Evolutionary conservation across 768 basidiomycete species (phyloP).

Genomic region (Tulasnella calospora): DNA sequence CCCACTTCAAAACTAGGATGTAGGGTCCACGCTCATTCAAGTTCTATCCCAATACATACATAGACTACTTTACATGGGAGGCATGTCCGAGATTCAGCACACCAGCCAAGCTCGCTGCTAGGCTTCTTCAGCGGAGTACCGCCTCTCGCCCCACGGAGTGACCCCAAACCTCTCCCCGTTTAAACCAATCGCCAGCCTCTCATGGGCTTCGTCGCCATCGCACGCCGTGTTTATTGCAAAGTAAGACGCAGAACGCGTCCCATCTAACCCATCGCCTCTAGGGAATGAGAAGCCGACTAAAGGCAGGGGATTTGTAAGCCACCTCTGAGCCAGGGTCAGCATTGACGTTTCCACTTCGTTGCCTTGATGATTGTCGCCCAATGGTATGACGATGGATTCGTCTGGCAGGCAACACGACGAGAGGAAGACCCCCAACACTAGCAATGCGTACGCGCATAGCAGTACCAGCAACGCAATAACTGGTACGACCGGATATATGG

Average conservation of each 20-base stretch:
- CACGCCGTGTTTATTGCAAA: not conserved
- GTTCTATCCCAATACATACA: too few relatives aligned
- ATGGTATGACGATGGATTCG: not conserved
- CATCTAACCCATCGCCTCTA: not conserved
- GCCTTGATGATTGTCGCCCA: not conserved
- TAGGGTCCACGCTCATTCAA: too few relatives aligned
- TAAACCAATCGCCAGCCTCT: not conserved
- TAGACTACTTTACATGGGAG: too few relatives aligned
- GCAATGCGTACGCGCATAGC: not conserved
- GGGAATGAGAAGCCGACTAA: not conserved
- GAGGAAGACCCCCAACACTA: not conserved
- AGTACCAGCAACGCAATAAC: not conserved
- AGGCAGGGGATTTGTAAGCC: not conserved
- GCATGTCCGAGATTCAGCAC: too few relatives aligned
- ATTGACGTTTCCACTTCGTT: not conserved
- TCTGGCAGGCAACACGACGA: not conserved
- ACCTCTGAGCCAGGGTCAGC: not conserved
- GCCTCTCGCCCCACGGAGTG: not conserved
- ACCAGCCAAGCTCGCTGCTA: not conserved
- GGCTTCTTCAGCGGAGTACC: not conserved
- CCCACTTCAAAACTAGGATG: too few relatives aligned
- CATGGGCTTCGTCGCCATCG: not conserved
- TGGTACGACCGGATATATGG: not conserved
- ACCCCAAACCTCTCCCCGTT: not conserved
- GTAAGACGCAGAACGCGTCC: not conserved